phyloP scores from a whole-genome alignment of 192 early-diverging fungal genomes.

The Podila epigama region DNA sequence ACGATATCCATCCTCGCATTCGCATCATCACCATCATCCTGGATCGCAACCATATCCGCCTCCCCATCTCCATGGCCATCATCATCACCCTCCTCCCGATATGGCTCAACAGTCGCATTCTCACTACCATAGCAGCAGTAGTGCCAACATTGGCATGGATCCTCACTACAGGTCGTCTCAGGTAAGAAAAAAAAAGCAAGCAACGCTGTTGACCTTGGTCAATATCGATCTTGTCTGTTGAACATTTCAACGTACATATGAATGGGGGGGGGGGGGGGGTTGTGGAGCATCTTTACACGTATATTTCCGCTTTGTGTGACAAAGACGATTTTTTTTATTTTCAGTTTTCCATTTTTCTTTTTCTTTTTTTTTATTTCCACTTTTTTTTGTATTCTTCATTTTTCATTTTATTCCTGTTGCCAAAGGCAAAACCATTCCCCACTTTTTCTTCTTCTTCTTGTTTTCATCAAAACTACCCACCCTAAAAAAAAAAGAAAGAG shows the following conservation, averaged over 20 bases:
- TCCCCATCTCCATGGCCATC: conserved; percentile 5
- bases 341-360: background rate
- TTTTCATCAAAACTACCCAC: too few relatives aligned
- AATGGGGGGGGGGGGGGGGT: too few relatives aligned
- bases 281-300: background rate
- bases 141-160: conserved; percentile 20
- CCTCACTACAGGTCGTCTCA: background rate
- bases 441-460: too few relatives aligned
- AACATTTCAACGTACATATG: too few relatives aligned
- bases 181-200: background rate
- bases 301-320: background rate
- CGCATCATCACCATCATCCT: conserved; percentile 8
- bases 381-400: background rate
- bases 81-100: background rate
- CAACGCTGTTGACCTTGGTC: too few relatives aligned
- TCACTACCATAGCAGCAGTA: conserved; percentile 37
- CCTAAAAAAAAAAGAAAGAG: too few relatives aligned
- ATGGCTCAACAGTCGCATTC: too few relatives aligned
- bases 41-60: conserved; percentile 19
- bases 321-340: background rate
- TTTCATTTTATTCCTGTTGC: background rate
- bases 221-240: too few relatives aligned
- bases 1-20: background rate
- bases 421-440: too few relatives aligned
- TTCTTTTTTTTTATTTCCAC: background rate